These are phyloP conservation scores for Xylaria sp. DNA, from an alignment of 2,329 filamentous ascomycete species.

Conservation along the genomic window DNA sequence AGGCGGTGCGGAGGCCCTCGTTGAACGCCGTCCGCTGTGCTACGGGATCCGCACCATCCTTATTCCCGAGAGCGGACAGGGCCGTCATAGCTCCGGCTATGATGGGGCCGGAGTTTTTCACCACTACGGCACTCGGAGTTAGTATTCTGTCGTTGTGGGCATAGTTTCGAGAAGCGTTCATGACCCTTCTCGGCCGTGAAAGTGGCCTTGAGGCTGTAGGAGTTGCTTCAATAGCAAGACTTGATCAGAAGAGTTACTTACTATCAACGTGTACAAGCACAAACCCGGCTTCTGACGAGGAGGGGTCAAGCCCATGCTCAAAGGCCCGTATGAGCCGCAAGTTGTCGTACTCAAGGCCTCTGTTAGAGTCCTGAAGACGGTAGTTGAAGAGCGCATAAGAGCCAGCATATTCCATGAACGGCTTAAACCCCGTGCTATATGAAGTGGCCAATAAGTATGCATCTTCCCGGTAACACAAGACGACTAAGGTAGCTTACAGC, in stretches of 20 bases:
- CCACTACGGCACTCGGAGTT: conserved; percentile 63
- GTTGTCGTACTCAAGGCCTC: conserved; percentile 71
- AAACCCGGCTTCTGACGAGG: conserved; percentile 92
- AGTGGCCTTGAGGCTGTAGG: neutral
- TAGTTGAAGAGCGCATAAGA: conserved; percentile 78
- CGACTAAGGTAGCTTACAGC: conserved; percentile 70
- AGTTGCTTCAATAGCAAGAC: neutral
- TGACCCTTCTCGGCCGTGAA: neutral
- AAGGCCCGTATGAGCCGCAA: conserved; percentile 90
- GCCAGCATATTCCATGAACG: conserved; percentile 88
- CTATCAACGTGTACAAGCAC: conserved; percentile 94
- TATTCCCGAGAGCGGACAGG: conserved; percentile 58
- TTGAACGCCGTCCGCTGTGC: conserved; percentile 69
- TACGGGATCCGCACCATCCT: conserved; percentile 44
- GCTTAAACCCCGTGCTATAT: conserved; percentile 77
- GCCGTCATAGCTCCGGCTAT: conserved; percentile 77
- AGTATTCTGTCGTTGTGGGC: neutral
- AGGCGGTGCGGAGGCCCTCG: conserved; percentile 68
- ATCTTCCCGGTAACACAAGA: conserved; percentile 8
- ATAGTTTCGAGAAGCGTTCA: neutral
- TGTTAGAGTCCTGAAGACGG: conserved; percentile 65
- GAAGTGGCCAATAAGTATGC: conserved; percentile 15
- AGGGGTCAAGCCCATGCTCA: conserved; percentile 86
- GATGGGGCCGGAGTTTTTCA: conserved; percentile 82
- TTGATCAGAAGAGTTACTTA: neutral